Base-by-base conservation (phyloP, 1,139 yeast species). In the Diutina mesorugosa region DNA sequence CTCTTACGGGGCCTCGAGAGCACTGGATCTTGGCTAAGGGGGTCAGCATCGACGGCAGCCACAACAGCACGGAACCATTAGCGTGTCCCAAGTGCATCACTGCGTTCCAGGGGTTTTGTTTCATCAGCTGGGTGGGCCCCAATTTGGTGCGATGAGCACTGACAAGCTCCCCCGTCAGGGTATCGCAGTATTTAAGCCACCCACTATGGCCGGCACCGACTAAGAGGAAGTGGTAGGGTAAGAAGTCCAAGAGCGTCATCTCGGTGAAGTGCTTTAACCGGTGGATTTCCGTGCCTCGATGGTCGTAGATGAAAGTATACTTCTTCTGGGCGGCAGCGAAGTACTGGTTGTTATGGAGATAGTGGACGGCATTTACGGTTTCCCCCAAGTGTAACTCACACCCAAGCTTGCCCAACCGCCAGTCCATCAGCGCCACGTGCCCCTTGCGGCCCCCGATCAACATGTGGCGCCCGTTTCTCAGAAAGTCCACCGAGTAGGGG, bases 321-420 rank as follows among this genome's bases (percentile, higher is more conserved):
- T 90, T 91, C 71, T 90, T 91, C 71, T 95, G 99, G 1, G 99
- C 99, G 16, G 85, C 97, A 0, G 99, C 99, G 72, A 89, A 91
- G 69, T 79, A 90, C 70, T 91, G 97, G 66, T 90, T 96, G 66
- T 87, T 90, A 65, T 93, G 97, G 61, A 95, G 75, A 72, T 86
- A 90, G 65, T 90, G 87, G 48, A 91, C 97, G 1, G 91, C 95
- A 65, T 89, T 81, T 9, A 90, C 89, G 0, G 98, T 90, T 70
- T 95, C 99, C 63, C 87, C 85, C 32, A 95, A 74, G 66, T 89
- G 83, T 57, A 95, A 70, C 68, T 95, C 99, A 56, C 95, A 84
- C 58, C 83, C 85, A 54, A 93, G 72, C 53, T 74, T 76, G 12
- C 99, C 98, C 54, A 84, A 83, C 67, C 95, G 83, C 98, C 99